These are phyloP conservation scores for Henningerozyma blattae DNA, from an alignment of 805 yeast species.

Conservation along the genomic window DNA sequence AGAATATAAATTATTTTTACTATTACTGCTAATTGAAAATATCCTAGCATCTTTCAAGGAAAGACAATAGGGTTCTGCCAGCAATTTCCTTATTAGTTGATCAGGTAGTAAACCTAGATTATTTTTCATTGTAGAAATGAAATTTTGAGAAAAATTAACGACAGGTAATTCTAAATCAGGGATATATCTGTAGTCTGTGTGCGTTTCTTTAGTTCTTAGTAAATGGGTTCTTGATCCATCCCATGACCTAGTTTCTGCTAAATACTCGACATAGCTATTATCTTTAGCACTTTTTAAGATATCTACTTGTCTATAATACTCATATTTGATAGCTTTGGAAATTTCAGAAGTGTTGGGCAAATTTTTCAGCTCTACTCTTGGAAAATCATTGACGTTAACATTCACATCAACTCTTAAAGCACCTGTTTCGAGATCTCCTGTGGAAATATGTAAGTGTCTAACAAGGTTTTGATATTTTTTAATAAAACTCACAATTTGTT, in stretches of 20 bases:
- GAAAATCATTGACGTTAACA: conserved; percentile 60
- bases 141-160: conserved; percentile 31
- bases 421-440: conserved; percentile 90
- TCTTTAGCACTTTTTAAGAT: conserved; percentile 30
- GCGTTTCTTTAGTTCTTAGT: conserved; percentile 65
- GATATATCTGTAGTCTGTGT: conserved; percentile 83
- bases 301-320: conserved; percentile 56
- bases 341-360: conserved; percentile 77
- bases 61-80: conserved; percentile 38
- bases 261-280: conserved; percentile 9
- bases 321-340: conserved; percentile 59
- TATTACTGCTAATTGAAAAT: conserved; percentile 36
- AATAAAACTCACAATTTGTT: conserved; percentile 66
- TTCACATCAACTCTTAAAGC: conserved; percentile 94
- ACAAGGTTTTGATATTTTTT: conserved; percentile 68
- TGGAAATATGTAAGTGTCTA: conserved; percentile 56
- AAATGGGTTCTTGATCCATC: conserved; percentile 59
- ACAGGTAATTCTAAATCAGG: conserved; percentile 85
- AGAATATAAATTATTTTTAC: conserved; percentile 15
- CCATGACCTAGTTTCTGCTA: conserved; percentile 82
- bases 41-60: conserved; percentile 67
- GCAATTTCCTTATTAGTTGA: conserved; percentile 34
- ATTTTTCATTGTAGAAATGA: conserved; percentile 30
- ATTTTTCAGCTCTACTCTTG: conserved; percentile 82
- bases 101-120: conserved; percentile 55